phyloP scores from a whole-genome alignment of 2,329 filamentous ascomycete species.

The Arachnomyces sp. region DNA sequence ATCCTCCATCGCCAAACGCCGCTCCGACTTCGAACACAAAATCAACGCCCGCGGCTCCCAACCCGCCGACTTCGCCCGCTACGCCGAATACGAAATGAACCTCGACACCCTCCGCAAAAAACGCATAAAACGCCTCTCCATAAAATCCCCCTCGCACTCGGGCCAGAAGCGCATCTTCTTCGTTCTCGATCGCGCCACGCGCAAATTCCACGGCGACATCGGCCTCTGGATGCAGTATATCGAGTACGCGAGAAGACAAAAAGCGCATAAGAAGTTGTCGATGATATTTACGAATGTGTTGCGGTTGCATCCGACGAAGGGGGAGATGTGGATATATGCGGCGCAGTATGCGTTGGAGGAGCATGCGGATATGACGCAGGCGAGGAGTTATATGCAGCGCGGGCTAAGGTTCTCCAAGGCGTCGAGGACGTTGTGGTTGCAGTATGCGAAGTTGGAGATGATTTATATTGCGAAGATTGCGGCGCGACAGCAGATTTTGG shows the following conservation, averaged over 20 bases:
- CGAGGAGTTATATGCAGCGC: slow-evolving; percentile 77
- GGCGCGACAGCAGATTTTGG: slow-evolving; percentile 59
- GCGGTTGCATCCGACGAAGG: slow-evolving; percentile 74
- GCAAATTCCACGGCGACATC: slow-evolving; percentile 72
- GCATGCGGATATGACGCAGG: slow-evolving; percentile 78
- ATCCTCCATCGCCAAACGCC: slow-evolving; percentile 74
- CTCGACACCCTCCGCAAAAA: slow-evolving; percentile 69
- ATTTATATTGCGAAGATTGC: slow-evolving; percentile 80
- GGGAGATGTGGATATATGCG: slow-evolving; percentile 74
- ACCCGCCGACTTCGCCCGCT: slow-evolving; percentile 72
- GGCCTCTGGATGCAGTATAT: slow-evolving; percentile 87
- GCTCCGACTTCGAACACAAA: slow-evolving; percentile 87
- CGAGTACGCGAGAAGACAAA: slow-evolving; percentile 63
- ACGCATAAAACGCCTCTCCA: slow-evolving; percentile 69
- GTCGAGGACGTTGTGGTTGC: slow-evolving; percentile 68
- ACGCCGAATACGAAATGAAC: slow-evolving; percentile 64
- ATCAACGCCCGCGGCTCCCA: slow-evolving; percentile 73
- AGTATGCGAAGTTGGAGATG: slow-evolving; percentile 87
- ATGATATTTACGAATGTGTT: slow-evolving; percentile 60
- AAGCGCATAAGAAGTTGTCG: slow-evolving; percentile 52
- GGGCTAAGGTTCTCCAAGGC: slow-evolving; percentile 81
- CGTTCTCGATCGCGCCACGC: slow-evolving; percentile 78
- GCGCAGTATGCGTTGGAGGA: slow-evolving; percentile 70
- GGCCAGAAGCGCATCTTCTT: slow-evolving; percentile 79
- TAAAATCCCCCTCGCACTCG: slow-evolving; percentile 61